A percentile compares a stretch with the other conserved stretches of the same genome.
Conservation (phyloP, 2,329 filamentous ascomycete genomes). For the Apiospora arundinis region DNA sequence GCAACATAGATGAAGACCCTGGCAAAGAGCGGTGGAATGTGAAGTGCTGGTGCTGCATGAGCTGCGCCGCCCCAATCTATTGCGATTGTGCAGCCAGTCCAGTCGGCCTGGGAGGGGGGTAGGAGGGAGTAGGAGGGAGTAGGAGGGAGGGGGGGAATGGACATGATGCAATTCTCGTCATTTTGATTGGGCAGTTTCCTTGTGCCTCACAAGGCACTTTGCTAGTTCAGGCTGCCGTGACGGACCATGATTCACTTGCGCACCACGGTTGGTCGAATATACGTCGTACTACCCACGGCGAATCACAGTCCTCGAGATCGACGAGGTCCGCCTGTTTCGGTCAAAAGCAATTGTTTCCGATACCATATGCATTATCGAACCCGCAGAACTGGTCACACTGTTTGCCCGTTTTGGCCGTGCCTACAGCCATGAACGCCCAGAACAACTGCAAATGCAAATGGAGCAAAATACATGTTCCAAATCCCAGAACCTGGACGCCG, state of each 20-base stretch:
- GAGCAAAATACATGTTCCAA: background rate
- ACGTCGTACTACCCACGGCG: conserved; percentile 2
- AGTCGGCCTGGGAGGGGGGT: background rate
- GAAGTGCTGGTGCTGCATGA: conserved; percentile 23
- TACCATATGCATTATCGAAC: conserved; percentile 7
- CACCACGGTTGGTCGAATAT: background rate
- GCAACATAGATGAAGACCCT: conserved; percentile 24
- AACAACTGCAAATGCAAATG: background rate
- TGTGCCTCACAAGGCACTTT: conserved; percentile 4
- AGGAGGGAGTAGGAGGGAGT: background rate
- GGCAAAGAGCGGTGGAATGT: conserved; percentile 25
- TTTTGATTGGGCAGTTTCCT: background rate
- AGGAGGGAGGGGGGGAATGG: too few species aligned
- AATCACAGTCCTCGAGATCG: background rate
- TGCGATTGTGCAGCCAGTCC: conserved; percentile 16
- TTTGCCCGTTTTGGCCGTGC: background rate
- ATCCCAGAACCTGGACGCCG: background rate
- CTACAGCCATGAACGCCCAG: background rate
- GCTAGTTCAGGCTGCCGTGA: conserved; percentile 15
- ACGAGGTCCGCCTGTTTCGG: conserved; percentile 9
- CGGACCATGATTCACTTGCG: conserved; percentile 1
- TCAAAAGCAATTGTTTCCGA: conserved; percentile 10
- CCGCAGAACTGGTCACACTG: background rate
- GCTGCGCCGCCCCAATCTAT: conserved; percentile 25
- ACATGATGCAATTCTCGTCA: background rate